Evolutionary conservation across 2,329 filamentous ascomycete species (phyloP).

Genomic region (Domatiomyces globalis): DNA sequence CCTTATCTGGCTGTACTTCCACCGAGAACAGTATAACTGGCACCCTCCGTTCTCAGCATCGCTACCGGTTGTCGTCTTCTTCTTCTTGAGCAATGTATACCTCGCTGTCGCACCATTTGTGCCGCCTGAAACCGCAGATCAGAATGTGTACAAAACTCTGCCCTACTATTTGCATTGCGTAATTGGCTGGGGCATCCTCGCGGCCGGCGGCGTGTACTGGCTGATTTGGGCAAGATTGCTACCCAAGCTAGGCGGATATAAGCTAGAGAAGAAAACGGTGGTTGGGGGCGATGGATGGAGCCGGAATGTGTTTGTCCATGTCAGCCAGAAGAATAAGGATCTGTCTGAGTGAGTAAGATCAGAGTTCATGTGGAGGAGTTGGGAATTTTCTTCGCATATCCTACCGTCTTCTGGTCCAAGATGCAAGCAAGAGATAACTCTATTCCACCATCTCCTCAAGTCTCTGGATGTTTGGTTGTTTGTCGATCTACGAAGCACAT

Average conservation of each 20-base stretch:
- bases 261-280: constrained; percentile 42
- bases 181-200: constrained; percentile 38
- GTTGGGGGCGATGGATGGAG: constrained; percentile 50
- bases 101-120: constrained; percentile 39
- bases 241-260: constrained; percentile 33
- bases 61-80: constrained; percentile 38
- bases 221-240: constrained; percentile 37
- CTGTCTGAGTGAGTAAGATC: too few species aligned
- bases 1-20: constrained; percentile 36
- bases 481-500: too few species aligned
- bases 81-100: constrained; percentile 40
- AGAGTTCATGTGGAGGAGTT: background rate
- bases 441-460: too few species aligned
- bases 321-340: background rate
- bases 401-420: too few species aligned
- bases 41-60: constrained; percentile 36
- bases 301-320: constrained; percentile 35
- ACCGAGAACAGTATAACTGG: constrained; percentile 25
- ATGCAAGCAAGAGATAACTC: too few species aligned
- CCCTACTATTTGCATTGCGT: constrained; percentile 42
- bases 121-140: constrained; percentile 28
- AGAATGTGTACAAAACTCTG: constrained; percentile 37
- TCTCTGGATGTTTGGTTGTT: too few species aligned
- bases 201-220: constrained; percentile 38
- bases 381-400: too few species aligned